A percentile compares a stretch with the other conserved stretches of the same genome.
Evolutionary conservation across 176 grass and related monocot genomes (phyloP).

Genomic region (Triticum urartu): DNA sequence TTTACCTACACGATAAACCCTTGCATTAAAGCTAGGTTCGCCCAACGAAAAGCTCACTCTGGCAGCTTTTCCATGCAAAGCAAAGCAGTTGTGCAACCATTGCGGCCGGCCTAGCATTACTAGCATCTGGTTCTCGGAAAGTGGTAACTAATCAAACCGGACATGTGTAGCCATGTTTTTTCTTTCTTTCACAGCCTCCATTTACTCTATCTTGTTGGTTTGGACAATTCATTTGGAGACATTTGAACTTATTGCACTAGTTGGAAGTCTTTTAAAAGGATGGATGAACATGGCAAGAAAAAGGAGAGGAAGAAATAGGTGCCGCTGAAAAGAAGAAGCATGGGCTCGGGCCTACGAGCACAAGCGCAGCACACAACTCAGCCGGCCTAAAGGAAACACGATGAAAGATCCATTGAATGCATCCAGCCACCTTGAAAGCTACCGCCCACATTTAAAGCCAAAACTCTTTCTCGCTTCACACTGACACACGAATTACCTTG

Average conservation of each 20-base stretch:
- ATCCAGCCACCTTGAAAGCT: conserved; percentile 33
- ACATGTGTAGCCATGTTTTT: conserved; percentile 2
- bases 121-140: conserved; percentile 36
- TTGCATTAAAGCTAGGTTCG: conserved; percentile 26
- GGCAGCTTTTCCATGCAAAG: conserved; percentile 53
- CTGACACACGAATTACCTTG: neutral
- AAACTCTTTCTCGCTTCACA: neutral
- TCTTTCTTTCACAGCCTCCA: too few relatives aligned
- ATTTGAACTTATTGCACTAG: neutral
- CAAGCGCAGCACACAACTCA: conserved; percentile 7
- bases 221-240: neutral
- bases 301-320: neutral
- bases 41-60: conserved; percentile 41
- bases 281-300: neutral
- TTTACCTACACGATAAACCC: conserved; percentile 49
- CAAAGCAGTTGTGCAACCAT: conserved; percentile 37
- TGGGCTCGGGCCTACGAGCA: neutral
- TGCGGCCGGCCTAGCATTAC: conserved; percentile 1
- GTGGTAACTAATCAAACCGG: conserved; percentile 17
- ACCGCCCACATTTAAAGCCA: conserved; percentile 5
- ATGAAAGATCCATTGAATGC: conserved; percentile 32
- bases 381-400: conserved; percentile 41
- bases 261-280: neutral
- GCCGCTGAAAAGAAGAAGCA: neutral
- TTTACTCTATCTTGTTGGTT: neutral